Conservation (phyloP, 129 eudicot species). For the Deinandra increscens region DNA sequence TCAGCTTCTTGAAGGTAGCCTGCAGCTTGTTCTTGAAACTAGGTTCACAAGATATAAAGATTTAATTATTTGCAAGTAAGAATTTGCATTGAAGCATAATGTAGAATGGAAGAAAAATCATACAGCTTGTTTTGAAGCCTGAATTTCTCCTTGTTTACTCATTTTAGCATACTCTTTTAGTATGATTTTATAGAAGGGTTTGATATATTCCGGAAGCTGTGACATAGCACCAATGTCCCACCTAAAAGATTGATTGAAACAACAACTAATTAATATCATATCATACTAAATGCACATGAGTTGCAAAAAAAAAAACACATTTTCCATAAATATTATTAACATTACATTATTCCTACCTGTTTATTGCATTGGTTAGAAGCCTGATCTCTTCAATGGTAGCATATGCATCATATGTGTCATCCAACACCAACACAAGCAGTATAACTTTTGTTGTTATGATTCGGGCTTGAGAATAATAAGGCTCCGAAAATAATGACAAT, state of each 20-base stretch:
- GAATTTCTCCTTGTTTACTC: background rate
- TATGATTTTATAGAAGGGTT: conserved; percentile 15
- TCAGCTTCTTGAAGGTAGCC: conserved; percentile 27
- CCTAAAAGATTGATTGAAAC: background rate
- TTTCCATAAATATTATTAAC: too few species aligned
- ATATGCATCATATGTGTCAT: conserved; percentile 4
- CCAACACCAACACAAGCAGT: background rate
- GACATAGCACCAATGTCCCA: conserved; percentile 30
- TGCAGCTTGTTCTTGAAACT: conserved; percentile 16
- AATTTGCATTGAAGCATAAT: background rate
- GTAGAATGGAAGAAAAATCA: background rate
- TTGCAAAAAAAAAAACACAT: too few species aligned
- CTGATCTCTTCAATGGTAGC: conserved; percentile 4
- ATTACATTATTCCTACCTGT: background rate
- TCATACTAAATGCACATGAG: too few species aligned
- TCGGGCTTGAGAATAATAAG: conserved; percentile 9
- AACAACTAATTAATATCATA: too few species aligned
- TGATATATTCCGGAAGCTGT: conserved; percentile 29
- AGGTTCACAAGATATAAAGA: background rate
- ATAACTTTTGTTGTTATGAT: conserved; percentile 1
- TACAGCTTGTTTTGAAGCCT: conserved; percentile 27
- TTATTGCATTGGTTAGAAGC: conserved; percentile 5
- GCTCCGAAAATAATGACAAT: background rate
- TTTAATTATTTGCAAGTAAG: background rate
- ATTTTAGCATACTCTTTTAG: background rate